Evolutionary conservation across 306 rosid genomes (phyloP), one percentile per base, ranked within the genome.

Genomic region (Ormosia emarginata): DNA sequence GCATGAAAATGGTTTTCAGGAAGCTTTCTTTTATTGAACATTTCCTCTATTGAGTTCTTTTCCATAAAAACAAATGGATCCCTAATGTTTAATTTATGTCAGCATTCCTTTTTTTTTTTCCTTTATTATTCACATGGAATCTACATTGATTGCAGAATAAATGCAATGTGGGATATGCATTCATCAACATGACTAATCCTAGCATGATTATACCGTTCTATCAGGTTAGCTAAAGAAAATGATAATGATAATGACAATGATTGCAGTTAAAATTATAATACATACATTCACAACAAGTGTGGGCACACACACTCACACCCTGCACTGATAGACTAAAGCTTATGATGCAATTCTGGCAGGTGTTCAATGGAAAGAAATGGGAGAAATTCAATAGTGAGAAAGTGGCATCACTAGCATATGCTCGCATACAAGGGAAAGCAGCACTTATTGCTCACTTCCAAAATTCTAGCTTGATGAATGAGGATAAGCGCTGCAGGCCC

Each of bases 111-210:
- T 46, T 63, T 39, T 57, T 66, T 73, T 57, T 5, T 1, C 24
- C 24, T 8, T 63, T 59, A 67, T 10, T 66, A 64, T 63, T 63
- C 39, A 67, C 59, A 47, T 10, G 5, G 63, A 74, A 79, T 74
- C 67, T 73, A 39, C 74, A 57, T 67, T 81, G 15, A 41, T 43
- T 84, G 79, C 92, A 91, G 96, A 91, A 91, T 88, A 88, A 90
- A 86, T 91, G 96, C 86, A 91, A 91, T 74, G 93, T 91, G 84
- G 96, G 96, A 65, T 91, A 91, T 78, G 96, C 96, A 17, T 91
- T 91, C 88, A 91, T 91, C 91, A 91, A 91, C 79, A 88, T 91
- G 93, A 80, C 71, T 44, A 83, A 79, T 83, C 92, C 96, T n/a
- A 70, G 84, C 50, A 86, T 83, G 86, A 91, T 91, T 53, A 82